phyloP scores from a whole-genome alignment of 2,329 filamentous ascomycete species.

The Colletotrichum plurivorum region DNA sequence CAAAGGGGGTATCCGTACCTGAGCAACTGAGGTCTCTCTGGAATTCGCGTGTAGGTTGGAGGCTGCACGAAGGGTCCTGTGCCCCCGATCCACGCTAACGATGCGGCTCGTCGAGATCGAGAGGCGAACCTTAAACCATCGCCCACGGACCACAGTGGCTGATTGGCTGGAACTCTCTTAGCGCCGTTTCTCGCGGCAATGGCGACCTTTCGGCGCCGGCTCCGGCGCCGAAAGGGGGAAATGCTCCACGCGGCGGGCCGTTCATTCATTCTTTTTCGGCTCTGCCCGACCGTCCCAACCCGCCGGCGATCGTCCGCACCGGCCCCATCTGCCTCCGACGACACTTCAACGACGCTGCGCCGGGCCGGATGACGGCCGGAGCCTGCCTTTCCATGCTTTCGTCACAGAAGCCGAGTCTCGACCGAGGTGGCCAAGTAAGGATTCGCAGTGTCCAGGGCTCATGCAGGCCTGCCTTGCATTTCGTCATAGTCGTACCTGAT shows the following conservation, averaged over 20 bases:
- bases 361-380: too few species aligned
- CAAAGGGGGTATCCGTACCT: too few species aligned
- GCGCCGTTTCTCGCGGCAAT: background rate
- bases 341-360: background rate
- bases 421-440: background rate
- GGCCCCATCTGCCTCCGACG: background rate
- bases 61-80: conserved; percentile 34
- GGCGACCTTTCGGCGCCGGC: background rate
- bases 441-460: background rate
- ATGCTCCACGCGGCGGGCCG: background rate
- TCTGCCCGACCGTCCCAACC: background rate
- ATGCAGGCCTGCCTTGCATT: conserved; percentile 23
- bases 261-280: background rate
- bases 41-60: background rate
- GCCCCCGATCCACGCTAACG: conserved; percentile 48
- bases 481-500: background rate
- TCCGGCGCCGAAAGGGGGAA: background rate
- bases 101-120: conserved; percentile 48
- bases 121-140: conserved; percentile 5
- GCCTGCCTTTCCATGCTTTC: background rate
- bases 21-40: background rate
- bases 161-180: conserved; percentile 16
- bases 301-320: background rate
- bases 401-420: background rate
- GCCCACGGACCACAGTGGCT: background rate